phyloP scores from a whole-genome alignment of 345 rosid species.

The Sonneratia caseolaris region DNA sequence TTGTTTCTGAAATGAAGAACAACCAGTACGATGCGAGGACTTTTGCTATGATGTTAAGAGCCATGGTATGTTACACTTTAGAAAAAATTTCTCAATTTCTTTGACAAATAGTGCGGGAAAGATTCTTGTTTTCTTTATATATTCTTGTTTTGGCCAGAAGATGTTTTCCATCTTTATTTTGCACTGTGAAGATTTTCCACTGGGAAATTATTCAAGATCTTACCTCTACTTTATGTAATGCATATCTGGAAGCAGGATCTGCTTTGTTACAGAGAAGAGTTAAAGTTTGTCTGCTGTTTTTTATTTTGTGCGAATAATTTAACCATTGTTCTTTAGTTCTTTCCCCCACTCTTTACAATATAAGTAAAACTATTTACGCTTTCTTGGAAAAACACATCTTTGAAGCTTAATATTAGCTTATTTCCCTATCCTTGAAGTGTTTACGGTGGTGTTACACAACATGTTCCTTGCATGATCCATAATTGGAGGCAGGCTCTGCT shows the following conservation, averaged over 20 bases:
- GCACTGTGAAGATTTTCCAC: background rate
- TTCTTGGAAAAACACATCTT: background rate
- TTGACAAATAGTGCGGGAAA: background rate
- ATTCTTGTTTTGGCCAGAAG: background rate
- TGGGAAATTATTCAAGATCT: background rate
- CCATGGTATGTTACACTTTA: conserved; percentile 50
- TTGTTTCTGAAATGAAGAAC: conserved; percentile 79
- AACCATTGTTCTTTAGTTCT: background rate
- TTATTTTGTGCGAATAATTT: background rate
- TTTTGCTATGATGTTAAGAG: conserved; percentile 66
- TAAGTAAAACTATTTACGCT: background rate
- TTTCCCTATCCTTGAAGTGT: no score
- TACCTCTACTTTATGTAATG: background rate
- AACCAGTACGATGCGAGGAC: conserved; percentile 83
- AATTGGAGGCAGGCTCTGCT: no score
- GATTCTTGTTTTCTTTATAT: background rate
- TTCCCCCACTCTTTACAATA: background rate
- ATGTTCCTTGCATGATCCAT: no score
- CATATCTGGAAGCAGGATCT: background rate
- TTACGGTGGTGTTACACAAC: no score
- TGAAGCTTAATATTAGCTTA: background rate
- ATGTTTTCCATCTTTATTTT: background rate
- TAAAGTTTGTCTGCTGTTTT: background rate
- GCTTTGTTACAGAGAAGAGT: background rate
- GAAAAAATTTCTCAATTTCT: background rate